phyloP scores from a whole-genome alignment of 2,329 filamentous ascomycete genomes.

The Chaetomium sp. region DNA sequence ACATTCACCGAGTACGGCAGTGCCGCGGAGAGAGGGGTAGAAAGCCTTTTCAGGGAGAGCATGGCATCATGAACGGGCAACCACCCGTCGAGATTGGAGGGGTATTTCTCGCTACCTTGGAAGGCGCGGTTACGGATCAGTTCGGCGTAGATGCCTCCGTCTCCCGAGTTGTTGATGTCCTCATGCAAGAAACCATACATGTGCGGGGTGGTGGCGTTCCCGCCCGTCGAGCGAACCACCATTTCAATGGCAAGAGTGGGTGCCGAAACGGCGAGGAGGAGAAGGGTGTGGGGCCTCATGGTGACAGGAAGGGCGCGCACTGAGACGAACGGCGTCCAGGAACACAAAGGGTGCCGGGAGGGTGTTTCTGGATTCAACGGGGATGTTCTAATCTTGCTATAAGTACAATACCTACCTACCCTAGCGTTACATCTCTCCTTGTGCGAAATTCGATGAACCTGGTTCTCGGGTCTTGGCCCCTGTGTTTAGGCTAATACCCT shows the following conservation, averaged over 20 bases:
- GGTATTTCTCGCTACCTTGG: constrained; percentile 48
- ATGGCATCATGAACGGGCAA: constrained; percentile 45
- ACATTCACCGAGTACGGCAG: constrained; percentile 56
- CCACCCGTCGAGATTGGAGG: constrained; percentile 49
- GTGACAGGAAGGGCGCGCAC: too few species aligned
- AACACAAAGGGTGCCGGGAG: too few species aligned
- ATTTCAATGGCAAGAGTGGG: neutral
- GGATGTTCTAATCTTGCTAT: too few species aligned
- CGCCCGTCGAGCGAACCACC: neutral
- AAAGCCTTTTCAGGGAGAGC: constrained; percentile 47
- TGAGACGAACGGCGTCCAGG: too few species aligned
- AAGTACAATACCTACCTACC: too few species aligned
- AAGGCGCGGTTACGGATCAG: constrained; percentile 71
- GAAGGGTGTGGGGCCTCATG: too few species aligned
- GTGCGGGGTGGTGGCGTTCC: neutral
- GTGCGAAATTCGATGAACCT: too few species aligned
- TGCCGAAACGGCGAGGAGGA: too few species aligned
- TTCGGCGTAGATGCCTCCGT: constrained; percentile 73
- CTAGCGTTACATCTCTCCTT: too few species aligned
- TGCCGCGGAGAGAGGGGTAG: constrained; percentile 53
- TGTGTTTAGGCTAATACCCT: too few species aligned
- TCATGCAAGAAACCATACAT: constrained; percentile 34
- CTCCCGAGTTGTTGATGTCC: constrained; percentile 69
- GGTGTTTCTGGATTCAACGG: too few species aligned
- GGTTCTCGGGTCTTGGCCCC: too few species aligned